phyloP scores from a whole-genome alignment of 208 protist species.

The Leptomonas pyrrhocoris region DNA sequence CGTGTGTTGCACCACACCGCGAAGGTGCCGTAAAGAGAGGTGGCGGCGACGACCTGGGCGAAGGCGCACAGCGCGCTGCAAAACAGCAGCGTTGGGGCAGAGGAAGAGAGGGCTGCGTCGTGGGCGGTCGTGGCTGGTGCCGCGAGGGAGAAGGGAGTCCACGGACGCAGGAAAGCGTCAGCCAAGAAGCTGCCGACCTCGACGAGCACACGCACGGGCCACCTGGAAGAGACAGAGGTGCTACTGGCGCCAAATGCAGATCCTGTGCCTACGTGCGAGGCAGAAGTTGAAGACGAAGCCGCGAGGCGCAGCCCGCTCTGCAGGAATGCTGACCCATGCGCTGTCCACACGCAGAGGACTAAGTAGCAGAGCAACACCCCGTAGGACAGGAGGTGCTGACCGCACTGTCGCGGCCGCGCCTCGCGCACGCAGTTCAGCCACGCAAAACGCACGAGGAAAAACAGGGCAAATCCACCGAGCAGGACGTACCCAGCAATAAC shows the following conservation, averaged over 20 bases:
- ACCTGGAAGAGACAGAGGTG: not conserved
- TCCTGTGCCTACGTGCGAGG: not conserved
- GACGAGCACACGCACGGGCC: not conserved
- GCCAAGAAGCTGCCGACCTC: not conserved
- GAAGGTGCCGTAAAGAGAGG: constrained; percentile 31
- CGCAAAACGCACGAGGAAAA: constrained; percentile 23
- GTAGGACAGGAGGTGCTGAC: constrained; percentile 20
- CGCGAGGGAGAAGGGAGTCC: not conserved
- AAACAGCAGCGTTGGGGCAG: not conserved
- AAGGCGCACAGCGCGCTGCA: not conserved
- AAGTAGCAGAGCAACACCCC: constrained; percentile 29
- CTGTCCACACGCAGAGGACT: not conserved
- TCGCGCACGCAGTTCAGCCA: constrained; percentile 27
- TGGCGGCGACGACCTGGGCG: constrained; percentile 21
- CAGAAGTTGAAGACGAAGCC: not conserved
- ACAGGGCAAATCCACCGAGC: not conserved
- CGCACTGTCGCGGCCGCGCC: constrained; percentile 27
- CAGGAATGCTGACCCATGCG: not conserved
- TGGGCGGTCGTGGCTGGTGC: not conserved
- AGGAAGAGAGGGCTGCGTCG: not conserved
- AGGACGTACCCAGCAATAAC: constrained; percentile 10
- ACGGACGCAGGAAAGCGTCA: constrained; percentile 15
- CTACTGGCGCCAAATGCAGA: not conserved
- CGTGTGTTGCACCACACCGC: constrained; percentile 15
- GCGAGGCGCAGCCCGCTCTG: not conserved